phyloP scores from a whole-genome alignment of 495 filamentous ascomycete genomes.

The Penicillium subrubescens region DNA sequence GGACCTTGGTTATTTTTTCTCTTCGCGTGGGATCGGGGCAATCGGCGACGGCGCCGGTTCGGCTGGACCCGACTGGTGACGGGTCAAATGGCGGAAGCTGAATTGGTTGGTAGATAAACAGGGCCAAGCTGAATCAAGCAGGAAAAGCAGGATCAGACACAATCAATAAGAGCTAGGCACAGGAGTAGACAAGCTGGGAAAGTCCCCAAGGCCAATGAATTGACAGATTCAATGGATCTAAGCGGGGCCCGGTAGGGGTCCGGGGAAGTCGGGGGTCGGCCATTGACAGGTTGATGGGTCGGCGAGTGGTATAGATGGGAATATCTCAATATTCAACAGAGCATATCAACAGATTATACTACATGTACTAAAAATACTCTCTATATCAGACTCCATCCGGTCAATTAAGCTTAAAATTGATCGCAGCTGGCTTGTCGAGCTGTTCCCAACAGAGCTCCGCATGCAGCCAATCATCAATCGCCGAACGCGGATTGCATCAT shows the following conservation, averaged over 20 bases:
- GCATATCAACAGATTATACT: neutral
- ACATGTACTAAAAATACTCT: neutral
- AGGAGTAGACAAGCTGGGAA: neutral
- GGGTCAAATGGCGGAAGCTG: neutral
- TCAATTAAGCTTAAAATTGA: neutral
- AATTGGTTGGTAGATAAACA: neutral
- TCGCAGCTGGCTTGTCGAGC: neutral
- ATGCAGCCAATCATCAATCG: conserved; percentile 8
- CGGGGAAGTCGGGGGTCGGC: neutral
- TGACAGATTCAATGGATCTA: neutral
- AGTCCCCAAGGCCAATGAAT: neutral
- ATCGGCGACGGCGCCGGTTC: conserved; percentile 12
- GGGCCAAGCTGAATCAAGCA: neutral
- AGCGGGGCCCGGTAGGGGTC: neutral
- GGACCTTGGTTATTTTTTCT: neutral
- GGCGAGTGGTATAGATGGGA: neutral
- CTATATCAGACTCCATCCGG: neutral
- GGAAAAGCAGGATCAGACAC: neutral
- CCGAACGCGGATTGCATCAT: conserved; percentile 15
- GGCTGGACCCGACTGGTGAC: conserved; percentile 10
- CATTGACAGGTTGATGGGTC: neutral
- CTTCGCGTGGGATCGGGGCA: conserved; percentile 3
- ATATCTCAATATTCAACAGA: neutral
- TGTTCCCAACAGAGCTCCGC: neutral
- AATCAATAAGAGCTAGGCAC: neutral